Evolutionary conservation across 495 filamentous ascomycete genomes (phyloP).

Genomic region (Neurospora intermedia): DNA sequence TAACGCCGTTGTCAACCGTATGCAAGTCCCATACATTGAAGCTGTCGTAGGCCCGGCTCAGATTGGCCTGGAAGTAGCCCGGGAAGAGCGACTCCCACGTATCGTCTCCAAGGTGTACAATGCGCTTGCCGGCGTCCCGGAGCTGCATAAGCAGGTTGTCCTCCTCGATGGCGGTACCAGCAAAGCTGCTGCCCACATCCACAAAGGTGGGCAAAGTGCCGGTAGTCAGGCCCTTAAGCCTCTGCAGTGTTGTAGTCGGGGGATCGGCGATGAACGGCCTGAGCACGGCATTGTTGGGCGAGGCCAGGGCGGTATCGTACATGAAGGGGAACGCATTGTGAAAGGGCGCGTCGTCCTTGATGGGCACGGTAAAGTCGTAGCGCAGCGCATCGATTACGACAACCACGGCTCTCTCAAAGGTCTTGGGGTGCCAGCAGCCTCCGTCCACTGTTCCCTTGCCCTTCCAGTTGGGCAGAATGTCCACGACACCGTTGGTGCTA

Average conservation of each 20-base stretch:
- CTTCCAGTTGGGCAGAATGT: constrained; percentile 26
- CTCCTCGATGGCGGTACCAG: constrained; percentile 93
- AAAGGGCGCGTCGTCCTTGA: constrained; percentile 47
- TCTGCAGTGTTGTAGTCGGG: constrained; percentile 83
- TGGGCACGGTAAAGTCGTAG: constrained; percentile 93
- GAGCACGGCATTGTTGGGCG: constrained; percentile 74
- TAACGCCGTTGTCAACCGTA: constrained; percentile 95
- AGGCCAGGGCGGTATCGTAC: constrained; percentile 63
- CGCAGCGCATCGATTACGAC: constrained; percentile 89
- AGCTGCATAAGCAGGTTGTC: constrained; percentile 88
- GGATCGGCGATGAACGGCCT: constrained; percentile 96
- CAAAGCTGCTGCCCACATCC: constrained; percentile 89
- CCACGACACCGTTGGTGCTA: constrained; percentile 1
- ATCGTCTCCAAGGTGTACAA: constrained; percentile 92
- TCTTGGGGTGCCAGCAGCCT: constrained; percentile 93
- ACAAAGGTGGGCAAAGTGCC: constrained; percentile 92
- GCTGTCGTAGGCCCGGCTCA: constrained; percentile 83
- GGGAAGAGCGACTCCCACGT: constrained; percentile 93
- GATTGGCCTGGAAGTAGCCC: constrained; percentile 73
- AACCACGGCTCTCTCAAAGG: constrained; percentile 82
- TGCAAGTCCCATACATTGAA: constrained; percentile 98
- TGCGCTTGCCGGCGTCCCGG: constrained; percentile 63
- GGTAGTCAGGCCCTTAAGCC: constrained; percentile 88
- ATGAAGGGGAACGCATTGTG: constrained; percentile 82
- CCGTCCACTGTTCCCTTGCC: constrained; percentile 41